Evolutionary conservation across 805 yeast species (phyloP), one percentile per base, ranked within the genome.

Genomic region (Lipomyces yamanashiensis): DNA sequence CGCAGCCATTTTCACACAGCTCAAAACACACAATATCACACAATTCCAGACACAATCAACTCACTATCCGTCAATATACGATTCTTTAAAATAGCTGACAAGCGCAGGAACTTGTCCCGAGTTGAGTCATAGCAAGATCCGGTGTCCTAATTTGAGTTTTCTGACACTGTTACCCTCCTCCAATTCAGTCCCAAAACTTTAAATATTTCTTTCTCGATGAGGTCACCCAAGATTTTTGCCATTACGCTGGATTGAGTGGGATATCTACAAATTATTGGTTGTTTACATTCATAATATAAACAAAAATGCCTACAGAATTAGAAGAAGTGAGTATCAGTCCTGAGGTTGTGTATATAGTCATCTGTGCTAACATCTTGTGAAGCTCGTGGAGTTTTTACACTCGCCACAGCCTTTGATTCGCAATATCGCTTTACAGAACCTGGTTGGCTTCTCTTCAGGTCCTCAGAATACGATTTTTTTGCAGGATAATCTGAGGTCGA

Each of bases 381-480:
- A 83, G 79, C 79, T 92, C 50, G 96, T 91, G 23, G 85, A 82
- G 54, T 92, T 92, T 73, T 80, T 92, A 65, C 97, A 90, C 74
- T 85, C 93, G 7, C 87, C 89, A 1, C 90, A 88, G 72, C 87
- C 89, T 1, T 87, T 88, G 10, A 89, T 91, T 39, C 85, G 88
- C 63, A 90, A 87, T 70, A 87, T 92, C 61, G 98, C 98, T 0
- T 79, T 92, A 54, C 95, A 89, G 71, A 87, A 91, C 74, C 75
- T 92, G 59, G 91, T 90, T 12, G 96, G 92, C 1, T 90, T 82
- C 74, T 87, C 96, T 9, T 84, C 86, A 52, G 93, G 93, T 8
- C 80, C 87, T 2, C 84, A 86, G 41, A 85, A 84, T 56, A 78
- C 79, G 43, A 79, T 90, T 37, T 93, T 93, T 78, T 82, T 84